Base-by-base conservation (phyloP, 441 rosid genomes). In the Pelargonium australe region DNA sequence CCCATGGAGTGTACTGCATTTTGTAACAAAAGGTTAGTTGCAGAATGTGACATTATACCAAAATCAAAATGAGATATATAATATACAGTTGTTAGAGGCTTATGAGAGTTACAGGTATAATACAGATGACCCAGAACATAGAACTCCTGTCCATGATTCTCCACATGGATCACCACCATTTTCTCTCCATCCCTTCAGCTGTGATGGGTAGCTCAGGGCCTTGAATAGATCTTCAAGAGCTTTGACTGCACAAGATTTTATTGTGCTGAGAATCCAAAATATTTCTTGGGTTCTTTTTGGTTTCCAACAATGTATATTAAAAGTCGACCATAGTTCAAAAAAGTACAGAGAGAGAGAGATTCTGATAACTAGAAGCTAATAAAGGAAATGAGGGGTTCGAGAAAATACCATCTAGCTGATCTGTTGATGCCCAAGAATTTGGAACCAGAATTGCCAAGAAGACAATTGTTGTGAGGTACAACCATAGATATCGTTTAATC, bases 341-440 rank as follows among this genome's bases (percentile, higher is more conserved):
- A 40, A 55, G 2, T 5, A 55, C 14, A 55, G 41, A 37, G 1
- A 31, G 13, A 62, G n/a, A 62, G 43, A 13, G 17, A 62, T 28
- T 62, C 65, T 62, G 65, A 0, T 4, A 61, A 25, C 64, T 23
- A 61, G 40, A 61, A 61, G 25, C 40, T 61, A 61, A 11, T 12
- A 61, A 12, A 61, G 7, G 14, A 28, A 62, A 62, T 12, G 65
- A 41, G 72, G 14, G 41, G 11, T 23, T 13, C 14, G 13, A 12
- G 14, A 12, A 63, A 65, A 75, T 85, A 92, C 99, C 93, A 66
- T 92, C 96, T 25, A 82, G 76, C 28, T 79, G 81, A 80, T 92
- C 90, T 31, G 96, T 90, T 34, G 70, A 71, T 10, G 93, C 85
- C 57, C 75, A 65, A 68, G 85, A 77, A 41, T 72, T 76, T 68